phyloP scores from a whole-genome alignment of 129 eudicot species.

The Saussurea involucrata region DNA sequence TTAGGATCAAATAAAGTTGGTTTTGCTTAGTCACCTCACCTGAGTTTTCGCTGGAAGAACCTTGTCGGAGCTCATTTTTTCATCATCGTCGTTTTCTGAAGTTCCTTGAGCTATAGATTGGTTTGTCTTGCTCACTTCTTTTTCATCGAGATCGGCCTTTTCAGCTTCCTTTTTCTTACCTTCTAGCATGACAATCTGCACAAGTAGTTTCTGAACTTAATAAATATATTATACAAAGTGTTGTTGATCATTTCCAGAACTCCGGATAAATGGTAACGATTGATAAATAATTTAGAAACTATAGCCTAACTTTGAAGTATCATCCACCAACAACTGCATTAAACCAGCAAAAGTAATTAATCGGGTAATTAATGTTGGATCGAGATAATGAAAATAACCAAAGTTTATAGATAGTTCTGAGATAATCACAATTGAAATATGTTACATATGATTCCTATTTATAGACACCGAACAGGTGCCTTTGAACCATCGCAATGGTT shows the following conservation, averaged over 20 bases:
- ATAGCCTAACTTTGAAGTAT: constrained; percentile 4
- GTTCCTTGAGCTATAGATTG: constrained; percentile 19
- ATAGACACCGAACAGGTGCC: too few relatives aligned
- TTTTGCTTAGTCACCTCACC: constrained; percentile 31
- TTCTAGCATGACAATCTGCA: constrained; percentile 55
- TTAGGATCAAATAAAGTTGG: neutral
- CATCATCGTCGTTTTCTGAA: constrained; percentile 27
- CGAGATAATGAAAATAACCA: too few relatives aligned
- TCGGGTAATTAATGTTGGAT: too few relatives aligned
- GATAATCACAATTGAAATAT: too few relatives aligned
- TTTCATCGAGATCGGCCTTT: constrained; percentile 23
- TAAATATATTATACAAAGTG: neutral
- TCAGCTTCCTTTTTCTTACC: constrained; percentile 38
- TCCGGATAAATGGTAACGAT: neutral
- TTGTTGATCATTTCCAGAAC: neutral
- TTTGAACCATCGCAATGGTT: too few relatives aligned
- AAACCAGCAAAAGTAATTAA: neutral
- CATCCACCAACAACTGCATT: constrained; percentile 4
- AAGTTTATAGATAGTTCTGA: too few relatives aligned
- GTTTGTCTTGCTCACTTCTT: constrained; percentile 27
- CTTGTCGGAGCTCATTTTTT: constrained; percentile 12
- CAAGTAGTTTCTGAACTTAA: constrained; percentile 5
- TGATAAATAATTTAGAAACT: neutral
- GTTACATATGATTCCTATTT: too few relatives aligned
- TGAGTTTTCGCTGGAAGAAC: constrained; percentile 25